phyloP scores from a whole-genome alignment of 257 asterid genomes.

The Solanum neorickii region DNA sequence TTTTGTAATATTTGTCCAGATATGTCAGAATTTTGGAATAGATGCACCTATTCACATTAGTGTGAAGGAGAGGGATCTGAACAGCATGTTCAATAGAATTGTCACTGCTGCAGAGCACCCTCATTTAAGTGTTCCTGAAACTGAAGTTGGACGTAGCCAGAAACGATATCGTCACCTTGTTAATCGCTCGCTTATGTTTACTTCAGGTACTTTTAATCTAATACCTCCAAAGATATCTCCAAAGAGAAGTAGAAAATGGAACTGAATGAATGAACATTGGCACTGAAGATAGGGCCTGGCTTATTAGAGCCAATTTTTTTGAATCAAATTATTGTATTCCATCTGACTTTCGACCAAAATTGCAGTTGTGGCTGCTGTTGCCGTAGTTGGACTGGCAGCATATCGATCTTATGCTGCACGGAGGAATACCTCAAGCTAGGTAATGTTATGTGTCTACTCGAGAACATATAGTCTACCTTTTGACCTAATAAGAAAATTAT shows the following conservation, averaged over 20 bases:
- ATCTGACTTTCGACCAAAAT: not conserved
- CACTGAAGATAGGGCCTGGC: not conserved
- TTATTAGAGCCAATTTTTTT: not conserved
- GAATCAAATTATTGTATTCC: not conserved
- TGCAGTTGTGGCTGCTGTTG: slow-evolving; percentile 87
- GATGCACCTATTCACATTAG: slow-evolving; percentile 81
- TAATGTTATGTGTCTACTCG: not conserved
- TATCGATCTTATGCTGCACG: slow-evolving; percentile 71
- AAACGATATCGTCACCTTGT: slow-evolving; percentile 50
- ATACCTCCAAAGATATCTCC: not conserved
- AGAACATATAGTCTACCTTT: not conserved
- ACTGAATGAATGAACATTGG: not conserved
- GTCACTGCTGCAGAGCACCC: slow-evolving; percentile 79
- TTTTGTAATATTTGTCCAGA: slow-evolving; percentile 21
- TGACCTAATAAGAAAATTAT: not conserved
- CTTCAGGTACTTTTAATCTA: slow-evolving; percentile 50
- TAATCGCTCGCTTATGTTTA: slow-evolving; percentile 48
- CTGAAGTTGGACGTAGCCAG: slow-evolving; percentile 62
- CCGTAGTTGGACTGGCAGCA: slow-evolving; percentile 76
- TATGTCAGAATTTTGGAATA: slow-evolving; percentile 75
- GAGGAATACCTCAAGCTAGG: slow-evolving; percentile 40
- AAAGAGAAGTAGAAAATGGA: not conserved
- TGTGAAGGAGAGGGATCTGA: slow-evolving; percentile 71
- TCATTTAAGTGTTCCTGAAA: slow-evolving; percentile 82
- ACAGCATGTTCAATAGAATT: slow-evolving; percentile 67